Conservation (phyloP, 2,329 filamentous ascomycete species). For the Xylaria sp. region DNA sequence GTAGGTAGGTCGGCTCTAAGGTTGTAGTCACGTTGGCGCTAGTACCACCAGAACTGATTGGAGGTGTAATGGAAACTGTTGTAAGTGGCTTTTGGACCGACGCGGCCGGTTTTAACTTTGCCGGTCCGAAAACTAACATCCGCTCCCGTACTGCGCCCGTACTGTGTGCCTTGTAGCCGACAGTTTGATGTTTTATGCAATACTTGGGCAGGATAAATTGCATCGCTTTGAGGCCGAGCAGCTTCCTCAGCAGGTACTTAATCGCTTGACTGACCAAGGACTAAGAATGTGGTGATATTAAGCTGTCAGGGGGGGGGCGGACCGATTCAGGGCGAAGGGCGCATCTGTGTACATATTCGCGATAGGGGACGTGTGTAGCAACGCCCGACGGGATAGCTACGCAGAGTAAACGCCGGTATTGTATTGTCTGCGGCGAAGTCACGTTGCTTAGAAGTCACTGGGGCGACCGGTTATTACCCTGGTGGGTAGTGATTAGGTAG, state of each 20-base stretch:
- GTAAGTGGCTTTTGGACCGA: neutral
- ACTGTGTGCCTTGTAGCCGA: too few species aligned
- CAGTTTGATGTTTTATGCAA: too few species aligned
- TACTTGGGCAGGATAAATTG: too few species aligned
- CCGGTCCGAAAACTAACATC: neutral
- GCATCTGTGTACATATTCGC: neutral
- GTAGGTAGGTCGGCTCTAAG: neutral
- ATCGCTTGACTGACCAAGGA: neutral
- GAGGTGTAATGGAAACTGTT: neutral
- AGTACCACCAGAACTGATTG: constrained; percentile 3
- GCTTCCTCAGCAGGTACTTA: neutral
- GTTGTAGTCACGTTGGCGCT: neutral
- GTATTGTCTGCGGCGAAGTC: constrained; percentile 11
- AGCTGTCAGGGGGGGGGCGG: neutral
- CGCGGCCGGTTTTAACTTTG: constrained; percentile 2
- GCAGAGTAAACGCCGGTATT: neutral
- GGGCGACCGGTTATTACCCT: neutral
- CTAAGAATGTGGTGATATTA: neutral
- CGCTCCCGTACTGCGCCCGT: neutral
- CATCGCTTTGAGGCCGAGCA: neutral
- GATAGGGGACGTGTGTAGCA: neutral
- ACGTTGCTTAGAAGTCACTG: constrained; percentile 6
- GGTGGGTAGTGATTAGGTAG: neutral
- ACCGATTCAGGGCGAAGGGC: constrained; percentile 9
- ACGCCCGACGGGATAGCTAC: neutral